Evolutionary conservation across 2,329 filamentous ascomycete genomes (phyloP), one percentile per base, ranked within the genome.

Genomic region (Ophiostoma sp.): DNA sequence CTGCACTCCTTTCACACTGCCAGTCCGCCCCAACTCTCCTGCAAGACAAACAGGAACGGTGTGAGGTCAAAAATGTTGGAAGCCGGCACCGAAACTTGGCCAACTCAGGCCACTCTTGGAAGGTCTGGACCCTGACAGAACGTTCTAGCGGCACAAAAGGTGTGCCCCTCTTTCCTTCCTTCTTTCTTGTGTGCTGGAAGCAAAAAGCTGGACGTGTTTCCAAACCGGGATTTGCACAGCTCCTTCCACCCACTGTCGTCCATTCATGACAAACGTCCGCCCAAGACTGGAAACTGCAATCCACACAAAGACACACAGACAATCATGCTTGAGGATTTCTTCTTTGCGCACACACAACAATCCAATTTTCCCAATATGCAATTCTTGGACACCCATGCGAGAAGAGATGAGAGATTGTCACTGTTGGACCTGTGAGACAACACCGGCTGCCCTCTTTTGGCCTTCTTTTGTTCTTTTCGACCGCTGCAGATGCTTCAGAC

Each of bases 121-220:
- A 25, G 75, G 74, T 70, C 75, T 75, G 73, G 75, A 74, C 72
- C 72, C 70, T 69, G 74, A 72, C 71, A 59, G 74, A 76, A 73
- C 74, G 36, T 68, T 72, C 66, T 75, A 75, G 72, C 59, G 70
- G 72, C 74, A 28, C 31, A 42, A 22, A 45, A 50, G 52, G 28
- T 31, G 48, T 50, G 48, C 72, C 42, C 69, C 69, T 52, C 72
- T 52, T 42, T 63, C 39, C 25, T 42, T 63, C 39, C 25, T 28
- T 69, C 50, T 73, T 48, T 70, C 28, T 45, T 66, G 61, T 45
- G 57, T 61, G n/a, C 15, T 12, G 15, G 17, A 36, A 39, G 28
- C 3, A 33, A 42, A 22, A 31, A 22, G 17, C 42, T 52, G 33
- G 59, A 50, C 22, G 12, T 42, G 22, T 45, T 68, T 48, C 42